Conservation (phyloP, 1,284 basidiomycete species). For the Papiliotrema nemorosa region DNA sequence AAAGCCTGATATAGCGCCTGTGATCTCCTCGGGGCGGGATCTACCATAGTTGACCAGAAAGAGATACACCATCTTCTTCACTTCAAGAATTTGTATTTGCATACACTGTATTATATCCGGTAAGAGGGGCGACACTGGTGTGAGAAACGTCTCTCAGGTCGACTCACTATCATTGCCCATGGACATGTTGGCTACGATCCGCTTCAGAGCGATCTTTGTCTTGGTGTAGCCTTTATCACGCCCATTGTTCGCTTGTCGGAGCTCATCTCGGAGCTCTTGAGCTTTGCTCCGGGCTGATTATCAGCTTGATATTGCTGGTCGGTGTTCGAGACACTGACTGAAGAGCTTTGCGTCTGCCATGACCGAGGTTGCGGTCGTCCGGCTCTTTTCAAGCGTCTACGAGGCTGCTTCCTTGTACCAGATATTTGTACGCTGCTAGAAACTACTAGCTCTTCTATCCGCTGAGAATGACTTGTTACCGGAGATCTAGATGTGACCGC, state of each 20-base stretch:
- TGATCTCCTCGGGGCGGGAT: conserved; percentile 91
- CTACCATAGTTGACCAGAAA: conserved; percentile 98
- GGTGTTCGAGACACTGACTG: conserved; percentile 27
- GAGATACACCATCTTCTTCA: conserved; percentile 99
- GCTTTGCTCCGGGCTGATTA: conserved; percentile 72
- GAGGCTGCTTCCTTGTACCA: too few relatives aligned
- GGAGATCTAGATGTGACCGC: too few relatives aligned
- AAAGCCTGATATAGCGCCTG: conserved; percentile 95
- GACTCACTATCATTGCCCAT: conserved; percentile 96
- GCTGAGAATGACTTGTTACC: too few relatives aligned
- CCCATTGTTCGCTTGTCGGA: conserved; percentile 74
- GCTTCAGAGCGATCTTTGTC: conserved; percentile 87
- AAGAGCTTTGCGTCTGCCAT: conserved; percentile 52
- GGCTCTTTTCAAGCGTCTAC: too few relatives aligned
- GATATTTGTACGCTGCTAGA: too few relatives aligned
- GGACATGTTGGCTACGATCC: conserved; percentile 95
- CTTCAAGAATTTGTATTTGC: conserved; percentile 70
- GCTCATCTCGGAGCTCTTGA: conserved; percentile 71
- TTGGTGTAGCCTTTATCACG: conserved; percentile 93
- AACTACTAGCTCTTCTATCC: too few relatives aligned
- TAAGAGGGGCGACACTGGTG: conserved; percentile 88
- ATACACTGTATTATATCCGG: conserved; percentile 98
- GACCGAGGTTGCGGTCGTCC: too few relatives aligned
- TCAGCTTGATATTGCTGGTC: neutral
- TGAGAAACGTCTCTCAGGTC: conserved; percentile 57